These are phyloP conservation scores for Fusarium buxicola DNA, from an alignment of 2,329 filamentous ascomycete genomes.

Conservation along the genomic window DNA sequence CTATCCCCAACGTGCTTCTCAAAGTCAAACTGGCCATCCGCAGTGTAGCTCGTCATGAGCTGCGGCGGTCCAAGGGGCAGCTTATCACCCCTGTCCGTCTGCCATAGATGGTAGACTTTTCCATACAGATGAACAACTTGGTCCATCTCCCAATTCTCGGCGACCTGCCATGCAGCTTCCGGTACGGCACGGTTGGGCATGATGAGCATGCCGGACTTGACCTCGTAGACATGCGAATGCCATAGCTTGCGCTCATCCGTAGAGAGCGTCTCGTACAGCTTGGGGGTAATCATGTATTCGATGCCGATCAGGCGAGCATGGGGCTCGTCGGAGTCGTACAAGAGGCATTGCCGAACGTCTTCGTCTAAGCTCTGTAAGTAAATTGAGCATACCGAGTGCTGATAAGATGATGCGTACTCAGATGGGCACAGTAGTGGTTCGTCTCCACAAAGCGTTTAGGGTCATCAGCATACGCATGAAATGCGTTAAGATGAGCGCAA, in stretches of 20 bases:
- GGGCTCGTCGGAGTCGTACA: slow-evolving; percentile 78
- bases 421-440: slow-evolving; percentile 86
- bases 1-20: slow-evolving; percentile 57
- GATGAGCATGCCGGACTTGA: slow-evolving; percentile 83
- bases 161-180: slow-evolving; percentile 74
- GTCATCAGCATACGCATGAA: slow-evolving; percentile 84
- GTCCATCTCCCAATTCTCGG: slow-evolving; percentile 85
- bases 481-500: slow-evolving; percentile 88
- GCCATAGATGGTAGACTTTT: slow-evolving; percentile 89
- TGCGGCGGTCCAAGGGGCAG: slow-evolving; percentile 64
- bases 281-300: slow-evolving; percentile 86
- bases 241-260: slow-evolving; percentile 78
- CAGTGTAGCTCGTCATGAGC: slow-evolving; percentile 66
- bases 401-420: slow-evolving; percentile 59
- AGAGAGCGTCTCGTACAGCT: slow-evolving; percentile 74
- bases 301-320: slow-evolving; percentile 82
- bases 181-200: slow-evolving; percentile 75
- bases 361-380: slow-evolving; percentile 53
- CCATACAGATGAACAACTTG: slow-evolving; percentile 80
- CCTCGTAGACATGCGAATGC: slow-evolving; percentile 82
- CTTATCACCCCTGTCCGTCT: slow-evolving; percentile 78
- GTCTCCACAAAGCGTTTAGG: slow-evolving; percentile 76
- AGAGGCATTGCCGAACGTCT: slow-evolving; percentile 85
- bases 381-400: slow-evolving; percentile 37
- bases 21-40: slow-evolving; percentile 62